Evolutionary conservation across 371 early-diverging fungal species (phyloP).

Genomic region (Mortierella polycephala): DNA sequence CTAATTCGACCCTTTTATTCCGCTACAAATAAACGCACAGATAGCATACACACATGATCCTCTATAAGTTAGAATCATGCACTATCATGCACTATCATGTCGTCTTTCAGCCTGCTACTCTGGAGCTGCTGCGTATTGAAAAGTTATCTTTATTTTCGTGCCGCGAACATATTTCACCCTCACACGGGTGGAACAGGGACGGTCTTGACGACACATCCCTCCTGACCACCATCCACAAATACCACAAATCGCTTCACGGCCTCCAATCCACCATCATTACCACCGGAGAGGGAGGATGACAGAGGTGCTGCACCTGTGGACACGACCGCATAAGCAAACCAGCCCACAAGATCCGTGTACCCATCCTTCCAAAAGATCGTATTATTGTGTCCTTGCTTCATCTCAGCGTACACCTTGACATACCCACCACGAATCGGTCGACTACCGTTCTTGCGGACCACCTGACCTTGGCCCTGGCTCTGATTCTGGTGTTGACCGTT

Average conservation of each 20-base stretch:
- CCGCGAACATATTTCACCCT: not conserved
- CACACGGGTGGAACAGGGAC: slow-evolving; percentile 40
- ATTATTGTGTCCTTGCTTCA: slow-evolving; percentile 43
- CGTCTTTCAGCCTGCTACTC: too few relatives aligned
- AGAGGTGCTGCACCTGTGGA: slow-evolving; percentile 26
- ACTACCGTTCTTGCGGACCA: not conserved
- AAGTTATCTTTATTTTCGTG: not conserved
- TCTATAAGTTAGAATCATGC: too few relatives aligned
- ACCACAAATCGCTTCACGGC: slow-evolving; percentile 39
- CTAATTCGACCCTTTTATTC: too few relatives aligned
- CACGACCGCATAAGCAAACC: slow-evolving; percentile 67
- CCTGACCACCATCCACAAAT: slow-evolving; percentile 51
- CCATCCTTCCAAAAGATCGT: slow-evolving; percentile 72
- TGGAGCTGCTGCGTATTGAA: too few relatives aligned
- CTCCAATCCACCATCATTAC: slow-evolving; percentile 6
- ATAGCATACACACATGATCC: too few relatives aligned
- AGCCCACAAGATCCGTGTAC: slow-evolving; percentile 69
- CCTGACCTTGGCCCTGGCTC: not conserved
- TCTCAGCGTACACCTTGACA: slow-evolving; percentile 68
- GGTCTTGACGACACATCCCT: slow-evolving; percentile 51
- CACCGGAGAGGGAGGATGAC: not conserved
- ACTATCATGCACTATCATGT: too few relatives aligned
- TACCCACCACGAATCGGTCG: slow-evolving; percentile 65
- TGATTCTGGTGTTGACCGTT: slow-evolving; percentile 3
- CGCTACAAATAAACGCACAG: too few relatives aligned